phyloP scores from a whole-genome alignment of 2,329 filamentous ascomycete species.

The Aspergillus sclerotialis region DNA sequence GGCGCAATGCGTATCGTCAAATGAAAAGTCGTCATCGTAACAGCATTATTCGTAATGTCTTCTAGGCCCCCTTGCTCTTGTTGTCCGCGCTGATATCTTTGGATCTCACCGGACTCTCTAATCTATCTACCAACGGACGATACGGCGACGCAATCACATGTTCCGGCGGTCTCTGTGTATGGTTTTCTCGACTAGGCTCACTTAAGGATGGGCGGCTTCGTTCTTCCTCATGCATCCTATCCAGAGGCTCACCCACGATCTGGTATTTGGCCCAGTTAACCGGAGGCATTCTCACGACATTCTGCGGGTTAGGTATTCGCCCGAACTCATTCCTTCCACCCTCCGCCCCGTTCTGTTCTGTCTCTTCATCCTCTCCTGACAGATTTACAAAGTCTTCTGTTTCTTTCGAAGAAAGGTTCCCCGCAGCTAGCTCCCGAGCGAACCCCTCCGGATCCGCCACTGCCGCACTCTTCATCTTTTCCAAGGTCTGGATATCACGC shows the following conservation, averaged over 20 bases:
- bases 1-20: too few species aligned
- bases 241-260: constrained; percentile 75
- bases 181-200: constrained; percentile 32
- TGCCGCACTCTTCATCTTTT: constrained; percentile 63
- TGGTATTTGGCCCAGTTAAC: constrained; percentile 96
- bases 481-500: constrained; percentile 65
- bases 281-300: constrained; percentile 75
- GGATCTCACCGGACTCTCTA: constrained; percentile 30
- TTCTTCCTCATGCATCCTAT: constrained; percentile 80
- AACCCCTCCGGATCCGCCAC: constrained; percentile 66
- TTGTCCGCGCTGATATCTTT: constrained; percentile 13
- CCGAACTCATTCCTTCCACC: constrained; percentile 43
- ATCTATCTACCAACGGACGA: constrained; percentile 50
- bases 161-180: constrained; percentile 36
- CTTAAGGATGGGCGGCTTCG: constrained; percentile 50
- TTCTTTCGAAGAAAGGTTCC: constrained; percentile 46
- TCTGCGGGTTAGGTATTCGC: constrained; percentile 68
- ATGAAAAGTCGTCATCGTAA: constrained; percentile 2
- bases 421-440: constrained; percentile 57
- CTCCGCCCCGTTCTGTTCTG: constrained; percentile 25
- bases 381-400: constrained; percentile 27
- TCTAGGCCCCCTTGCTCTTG: constrained; percentile 26
- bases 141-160: constrained; percentile 53
- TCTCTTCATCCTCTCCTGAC: constrained; percentile 29
- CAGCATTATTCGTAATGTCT: constrained; percentile 8